phyloP scores from a whole-genome alignment of 164 flowering plant genomes.

The Pachysandra terminalis region DNA sequence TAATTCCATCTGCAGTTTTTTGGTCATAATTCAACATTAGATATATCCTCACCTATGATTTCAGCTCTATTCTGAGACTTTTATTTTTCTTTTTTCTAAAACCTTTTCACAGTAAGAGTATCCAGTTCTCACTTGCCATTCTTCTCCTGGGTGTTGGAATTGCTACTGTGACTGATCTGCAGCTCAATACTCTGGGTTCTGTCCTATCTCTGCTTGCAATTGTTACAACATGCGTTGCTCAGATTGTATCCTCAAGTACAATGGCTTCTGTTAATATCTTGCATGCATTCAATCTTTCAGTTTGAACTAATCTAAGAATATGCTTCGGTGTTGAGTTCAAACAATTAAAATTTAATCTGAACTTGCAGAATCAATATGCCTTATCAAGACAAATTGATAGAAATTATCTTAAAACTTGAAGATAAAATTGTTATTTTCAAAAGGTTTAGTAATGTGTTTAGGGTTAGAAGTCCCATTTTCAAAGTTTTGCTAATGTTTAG shows the following conservation, averaged over 20 bases:
- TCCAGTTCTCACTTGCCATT: conserved; percentile 60
- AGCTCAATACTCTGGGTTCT: conserved; percentile 87
- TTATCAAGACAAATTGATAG: too few relatives aligned
- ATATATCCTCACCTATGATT: too few relatives aligned
- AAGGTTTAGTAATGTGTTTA: too few relatives aligned
- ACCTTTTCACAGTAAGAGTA: conserved; percentile 55
- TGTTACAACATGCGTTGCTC: conserved; percentile 86
- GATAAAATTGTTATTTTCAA: too few relatives aligned
- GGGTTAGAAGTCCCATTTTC: too few relatives aligned
- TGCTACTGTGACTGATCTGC: conserved; percentile 96
- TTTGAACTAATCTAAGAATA: not conserved
- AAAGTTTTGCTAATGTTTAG: too few relatives aligned
- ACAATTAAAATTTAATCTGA: not conserved
- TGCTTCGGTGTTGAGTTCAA: not conserved
- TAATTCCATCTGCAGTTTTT: too few relatives aligned
- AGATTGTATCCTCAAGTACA: conserved; percentile 55
- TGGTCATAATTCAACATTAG: too few relatives aligned
- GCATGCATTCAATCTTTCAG: not conserved
- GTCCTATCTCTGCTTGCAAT: conserved; percentile 84
- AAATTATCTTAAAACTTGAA: too few relatives aligned
- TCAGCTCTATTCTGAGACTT: not conserved
- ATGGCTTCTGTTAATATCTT: not conserved
- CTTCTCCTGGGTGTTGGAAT: conserved; percentile 89
- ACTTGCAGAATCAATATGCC: not conserved
- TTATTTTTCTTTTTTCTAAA: too few relatives aligned